These are phyloP conservation scores for Lophium mytilinum DNA, from an alignment of 495 filamentous ascomycete species.

Conservation along the genomic window DNA sequence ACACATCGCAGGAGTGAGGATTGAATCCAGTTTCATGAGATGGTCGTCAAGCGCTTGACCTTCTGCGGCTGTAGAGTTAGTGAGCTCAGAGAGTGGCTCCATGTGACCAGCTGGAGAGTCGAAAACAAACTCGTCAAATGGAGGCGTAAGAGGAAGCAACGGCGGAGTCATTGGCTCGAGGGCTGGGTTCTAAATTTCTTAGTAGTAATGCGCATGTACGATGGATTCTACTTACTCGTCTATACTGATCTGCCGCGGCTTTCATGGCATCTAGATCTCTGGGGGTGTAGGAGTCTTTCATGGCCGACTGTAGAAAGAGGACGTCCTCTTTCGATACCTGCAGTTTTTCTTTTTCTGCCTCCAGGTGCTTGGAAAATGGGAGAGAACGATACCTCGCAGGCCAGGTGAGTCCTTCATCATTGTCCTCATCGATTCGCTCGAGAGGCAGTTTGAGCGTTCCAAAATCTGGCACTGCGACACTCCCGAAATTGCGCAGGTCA, in stretches of 20 bases:
- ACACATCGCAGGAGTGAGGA: constrained; percentile 17
- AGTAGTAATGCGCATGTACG: not conserved
- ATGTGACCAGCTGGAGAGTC: constrained; percentile 41
- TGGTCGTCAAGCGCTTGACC: constrained; percentile 38
- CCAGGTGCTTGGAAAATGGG: constrained; percentile 19
- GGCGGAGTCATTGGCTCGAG: constrained; percentile 48
- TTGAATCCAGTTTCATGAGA: constrained; percentile 32
- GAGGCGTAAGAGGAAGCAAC: constrained; percentile 42
- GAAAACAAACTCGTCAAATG: constrained; percentile 39
- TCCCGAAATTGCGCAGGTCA: constrained; percentile 28
- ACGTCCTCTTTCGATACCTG: constrained; percentile 36
- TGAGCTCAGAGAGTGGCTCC: constrained; percentile 46
- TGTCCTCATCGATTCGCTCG: constrained; percentile 38
- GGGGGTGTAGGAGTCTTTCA: constrained; percentile 23
- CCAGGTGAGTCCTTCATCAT: constrained; percentile 45
- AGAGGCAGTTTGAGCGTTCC: constrained; percentile 29
- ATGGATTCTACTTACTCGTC: constrained; percentile 7
- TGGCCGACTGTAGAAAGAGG: constrained; percentile 32
- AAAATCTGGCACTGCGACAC: constrained; percentile 4
- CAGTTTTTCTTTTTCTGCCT: constrained; percentile 38
- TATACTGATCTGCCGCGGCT: constrained; percentile 2
- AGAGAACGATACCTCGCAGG: constrained; percentile 31
- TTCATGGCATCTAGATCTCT: constrained; percentile 12
- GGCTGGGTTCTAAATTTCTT: constrained; percentile 29
- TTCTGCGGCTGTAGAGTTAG: constrained; percentile 41